These are phyloP conservation scores for Aschersonia sp. DNA, from an alignment of 2,329 filamentous ascomycete genomes.

Conservation along the genomic window DNA sequence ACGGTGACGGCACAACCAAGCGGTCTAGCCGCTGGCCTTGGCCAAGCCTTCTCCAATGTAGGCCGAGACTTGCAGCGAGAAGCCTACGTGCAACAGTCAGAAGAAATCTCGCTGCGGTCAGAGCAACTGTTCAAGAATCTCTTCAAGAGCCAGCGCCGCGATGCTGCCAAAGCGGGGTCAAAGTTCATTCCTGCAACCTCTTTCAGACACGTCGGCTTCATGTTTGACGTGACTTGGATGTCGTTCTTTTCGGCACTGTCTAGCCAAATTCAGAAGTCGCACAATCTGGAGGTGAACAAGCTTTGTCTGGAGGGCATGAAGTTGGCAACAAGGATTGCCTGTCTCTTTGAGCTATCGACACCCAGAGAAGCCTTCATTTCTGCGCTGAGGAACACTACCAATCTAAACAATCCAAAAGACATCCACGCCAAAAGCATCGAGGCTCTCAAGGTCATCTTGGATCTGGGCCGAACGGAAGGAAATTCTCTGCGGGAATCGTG, in stretches of 20 bases:
- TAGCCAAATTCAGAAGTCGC: slow-evolving; percentile 81
- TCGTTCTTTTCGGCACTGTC: slow-evolving; percentile 92
- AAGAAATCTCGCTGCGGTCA: slow-evolving; percentile 65
- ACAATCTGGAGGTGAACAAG: slow-evolving; percentile 84
- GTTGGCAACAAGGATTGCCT: slow-evolving; percentile 83
- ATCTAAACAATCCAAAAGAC: slow-evolving; percentile 87
- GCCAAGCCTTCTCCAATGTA: slow-evolving; percentile 80
- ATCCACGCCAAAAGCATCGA: slow-evolving; percentile 96
- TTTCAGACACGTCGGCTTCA: slow-evolving; percentile 87
- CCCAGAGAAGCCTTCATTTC: slow-evolving; percentile 90
- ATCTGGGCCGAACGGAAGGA: slow-evolving; percentile 85
- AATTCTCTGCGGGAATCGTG: slow-evolving; percentile 81
- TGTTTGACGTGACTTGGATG: slow-evolving; percentile 99
- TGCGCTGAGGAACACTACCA: slow-evolving; percentile 83
- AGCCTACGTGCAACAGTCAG: slow-evolving; percentile 86
- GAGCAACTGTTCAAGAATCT: slow-evolving; percentile 87
- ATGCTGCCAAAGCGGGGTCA: slow-evolving; percentile 52
- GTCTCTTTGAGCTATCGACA: slow-evolving; percentile 85
- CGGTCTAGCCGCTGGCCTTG: slow-evolving; percentile 61
- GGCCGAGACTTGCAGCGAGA: slow-evolving; percentile 85
- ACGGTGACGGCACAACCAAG: slow-evolving; percentile 43
- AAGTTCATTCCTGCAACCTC: slow-evolving; percentile 87
- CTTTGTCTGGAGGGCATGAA: slow-evolving; percentile 93
- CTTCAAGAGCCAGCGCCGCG: slow-evolving; percentile 76
- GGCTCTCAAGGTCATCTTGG: slow-evolving; percentile 79